These are phyloP conservation scores for Xylariomycetidae sp. DNA, from an alignment of 2,329 filamentous ascomycete species.

Conservation along the genomic window DNA sequence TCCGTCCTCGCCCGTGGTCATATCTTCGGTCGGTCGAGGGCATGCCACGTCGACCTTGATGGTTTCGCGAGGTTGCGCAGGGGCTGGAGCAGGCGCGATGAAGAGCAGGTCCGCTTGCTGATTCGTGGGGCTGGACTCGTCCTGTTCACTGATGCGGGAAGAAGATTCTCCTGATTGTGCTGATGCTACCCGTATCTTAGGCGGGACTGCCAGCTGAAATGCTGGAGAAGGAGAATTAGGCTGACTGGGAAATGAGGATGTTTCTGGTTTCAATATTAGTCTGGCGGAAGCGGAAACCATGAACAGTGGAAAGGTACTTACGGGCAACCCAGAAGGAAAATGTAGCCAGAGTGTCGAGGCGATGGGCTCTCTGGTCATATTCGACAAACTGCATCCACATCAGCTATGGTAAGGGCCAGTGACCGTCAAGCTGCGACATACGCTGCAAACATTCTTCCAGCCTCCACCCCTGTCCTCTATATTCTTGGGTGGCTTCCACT, in stretches of 20 bases:
- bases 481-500: slow-evolving; percentile 84
- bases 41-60: slow-evolving; percentile 86
- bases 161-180: slow-evolving; percentile 81
- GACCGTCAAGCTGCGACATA: slow-evolving; percentile 31
- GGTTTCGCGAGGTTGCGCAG: slow-evolving; percentile 34
- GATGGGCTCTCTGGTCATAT: slow-evolving; percentile 89
- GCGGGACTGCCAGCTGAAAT: slow-evolving; percentile 67
- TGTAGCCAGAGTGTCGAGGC: slow-evolving; percentile 78
- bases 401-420: slow-evolving; percentile 15
- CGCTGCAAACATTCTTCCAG: slow-evolving; percentile 93
- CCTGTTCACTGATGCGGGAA: slow-evolving; percentile 71
- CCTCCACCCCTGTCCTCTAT: slow-evolving; percentile 80
- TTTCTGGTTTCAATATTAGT: slow-evolving; percentile 32
- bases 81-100: slow-evolving; percentile 11
- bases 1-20: slow-evolving; percentile 81
- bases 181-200: slow-evolving; percentile 77
- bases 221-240: slow-evolving; percentile 64
- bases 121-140: slow-evolving; percentile 49
- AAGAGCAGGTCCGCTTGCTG: slow-evolving; percentile 31
- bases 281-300: slow-evolving; percentile 5
- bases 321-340: slow-evolving; percentile 96
- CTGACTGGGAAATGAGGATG: slow-evolving; percentile 39
- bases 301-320: slow-evolving; percentile 31
- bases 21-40: slow-evolving; percentile 78
- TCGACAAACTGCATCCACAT: slow-evolving; percentile 69